Conservation (phyloP, 495 filamentous ascomycete species). For the Pyrenula aspistea region DNA sequence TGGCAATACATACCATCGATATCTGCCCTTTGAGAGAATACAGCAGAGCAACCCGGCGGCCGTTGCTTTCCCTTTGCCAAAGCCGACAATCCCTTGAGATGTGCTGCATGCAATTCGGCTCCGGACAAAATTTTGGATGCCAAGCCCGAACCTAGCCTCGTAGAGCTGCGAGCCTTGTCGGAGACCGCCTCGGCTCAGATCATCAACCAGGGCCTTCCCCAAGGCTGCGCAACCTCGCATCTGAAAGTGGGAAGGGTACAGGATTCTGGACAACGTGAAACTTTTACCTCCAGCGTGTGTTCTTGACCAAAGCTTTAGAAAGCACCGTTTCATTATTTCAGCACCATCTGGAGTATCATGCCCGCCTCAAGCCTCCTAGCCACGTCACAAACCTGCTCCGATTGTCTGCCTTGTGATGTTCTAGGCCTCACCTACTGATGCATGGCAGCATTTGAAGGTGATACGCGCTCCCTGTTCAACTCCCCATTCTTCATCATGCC, state of each 20-base stretch:
- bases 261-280: background rate
- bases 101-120: background rate
- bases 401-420: background rate
- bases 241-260: background rate
- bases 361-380: background rate
- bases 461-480: background rate
- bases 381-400: background rate
- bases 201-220: background rate
- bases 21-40: too few species aligned
- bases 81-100: too few species aligned
- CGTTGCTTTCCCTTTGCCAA: too few species aligned
- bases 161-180: background rate
- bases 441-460: background rate
- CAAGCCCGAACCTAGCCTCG: background rate
- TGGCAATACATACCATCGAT: too few species aligned
- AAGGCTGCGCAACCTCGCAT: background rate
- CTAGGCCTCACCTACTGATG: background rate
- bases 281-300: too few species aligned
- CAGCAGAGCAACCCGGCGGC: too few species aligned
- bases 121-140: background rate
- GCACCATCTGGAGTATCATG: background rate
- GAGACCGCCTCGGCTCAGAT: background rate
- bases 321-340: too few species aligned
- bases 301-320: background rate
- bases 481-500: background rate